Conservation (phyloP, 768 basidiomycete species). For the Rhodotorula taiwanensis region DNA sequence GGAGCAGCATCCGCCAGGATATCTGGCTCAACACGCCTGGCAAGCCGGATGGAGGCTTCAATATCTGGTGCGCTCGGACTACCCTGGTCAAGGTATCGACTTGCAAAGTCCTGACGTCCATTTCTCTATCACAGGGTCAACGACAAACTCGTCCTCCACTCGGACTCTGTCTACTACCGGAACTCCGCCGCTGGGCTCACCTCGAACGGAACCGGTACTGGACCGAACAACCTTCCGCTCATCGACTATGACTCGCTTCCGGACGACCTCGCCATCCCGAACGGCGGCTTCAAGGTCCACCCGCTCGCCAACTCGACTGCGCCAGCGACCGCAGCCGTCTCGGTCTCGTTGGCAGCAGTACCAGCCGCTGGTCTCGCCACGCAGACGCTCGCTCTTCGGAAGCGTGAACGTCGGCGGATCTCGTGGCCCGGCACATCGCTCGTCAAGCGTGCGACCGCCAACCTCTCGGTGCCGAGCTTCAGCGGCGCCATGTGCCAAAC, state of each 20-base stretch:
- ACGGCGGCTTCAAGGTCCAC: constrained; percentile 28
- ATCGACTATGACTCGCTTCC: constrained; percentile 34
- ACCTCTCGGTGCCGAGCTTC: constrained; percentile 11
- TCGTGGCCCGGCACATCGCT: neutral
- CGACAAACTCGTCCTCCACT: constrained; percentile 35
- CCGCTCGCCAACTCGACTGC: neutral
- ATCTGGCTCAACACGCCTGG: constrained; percentile 68
- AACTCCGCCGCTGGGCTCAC: constrained; percentile 19
- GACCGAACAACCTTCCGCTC: constrained; percentile 1
- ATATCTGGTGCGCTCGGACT: constrained; percentile 23
- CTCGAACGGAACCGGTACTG: neutral
- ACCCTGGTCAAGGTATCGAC: too few relatives aligned
- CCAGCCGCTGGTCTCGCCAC: too few relatives aligned
- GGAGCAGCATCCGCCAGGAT: constrained; percentile 65
- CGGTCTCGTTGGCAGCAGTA: neutral
- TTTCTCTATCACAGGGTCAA: too few relatives aligned
- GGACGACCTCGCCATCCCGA: constrained; percentile 27
- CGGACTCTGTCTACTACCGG: constrained; percentile 37
- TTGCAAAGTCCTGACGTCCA: too few relatives aligned
- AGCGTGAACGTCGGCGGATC: neutral
- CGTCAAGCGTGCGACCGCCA: constrained; percentile 8
- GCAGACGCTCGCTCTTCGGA: too few relatives aligned
- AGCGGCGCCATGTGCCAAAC: constrained; percentile 34
- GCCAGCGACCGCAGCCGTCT: neutral
- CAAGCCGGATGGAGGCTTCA: constrained; percentile 54